Evolutionary conservation across 768 basidiomycete genomes (phyloP), one percentile per base, ranked within the genome.

Genomic region (Rhodotorula diobovata): DNA sequence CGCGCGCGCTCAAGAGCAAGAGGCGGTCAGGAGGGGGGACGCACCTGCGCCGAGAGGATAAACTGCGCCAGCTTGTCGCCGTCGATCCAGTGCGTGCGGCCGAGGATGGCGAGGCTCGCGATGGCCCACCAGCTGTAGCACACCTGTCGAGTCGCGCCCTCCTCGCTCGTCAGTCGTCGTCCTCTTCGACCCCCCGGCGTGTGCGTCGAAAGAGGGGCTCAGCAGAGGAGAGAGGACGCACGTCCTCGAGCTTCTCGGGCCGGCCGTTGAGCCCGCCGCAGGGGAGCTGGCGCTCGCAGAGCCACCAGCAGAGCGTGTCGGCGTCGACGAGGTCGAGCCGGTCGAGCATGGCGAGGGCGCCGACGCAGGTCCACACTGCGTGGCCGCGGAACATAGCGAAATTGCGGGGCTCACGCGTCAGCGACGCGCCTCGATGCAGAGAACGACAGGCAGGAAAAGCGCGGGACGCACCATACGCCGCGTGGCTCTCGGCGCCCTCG

Each of bases 81-180:
- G 78, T 97, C 88, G 77, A 99, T 95, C 92, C 94, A 98, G 0
- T 84, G 81, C 8, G 93, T 79, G 77, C 88, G 90, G 55, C 87
- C 85, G 53, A 99, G 80, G 67, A 97, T 94, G 35, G 92, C 87
- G 63, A 98, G 80, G 0, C 90, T 83, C 3, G 96, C 94, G 10
- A 98, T 85, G 9, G 93, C 91, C 93, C 93, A 99, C 82, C 92
- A 93, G 76, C 90, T 92, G 81, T 99, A 99, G 82, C 96, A 99
- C 28, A 97, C 91, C 93, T 95, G 69, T 23, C 5, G n/a, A n/a
- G n/a, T n/a, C 32, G 34, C 23, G 3, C 37, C 23, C 23, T 1
- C 20, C 43, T 20, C 25, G 41, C 48, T 30, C 50, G 53, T 43
- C 41, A 15, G 15, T 11, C 8, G n/a, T n/a, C n/a, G n/a, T n/a